A percentile compares a stretch with the other conserved stretches of the same genome.
Conservation (phyloP, 306 rosid genomes). For the Cicer pinnatifidum region DNA sequence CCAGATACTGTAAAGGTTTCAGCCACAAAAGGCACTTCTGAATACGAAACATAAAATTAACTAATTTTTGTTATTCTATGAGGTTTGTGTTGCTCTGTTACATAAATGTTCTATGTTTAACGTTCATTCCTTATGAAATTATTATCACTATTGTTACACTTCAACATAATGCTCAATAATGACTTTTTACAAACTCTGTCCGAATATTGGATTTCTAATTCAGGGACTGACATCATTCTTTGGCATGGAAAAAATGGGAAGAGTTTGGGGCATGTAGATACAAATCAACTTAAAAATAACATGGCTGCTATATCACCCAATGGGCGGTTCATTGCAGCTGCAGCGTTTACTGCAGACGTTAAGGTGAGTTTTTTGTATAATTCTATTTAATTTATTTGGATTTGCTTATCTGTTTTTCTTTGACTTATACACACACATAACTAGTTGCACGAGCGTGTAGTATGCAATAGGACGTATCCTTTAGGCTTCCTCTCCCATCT, state of each 20-base stretch:
- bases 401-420: not conserved
- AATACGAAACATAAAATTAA: constrained; percentile 16
- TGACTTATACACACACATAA: not conserved
- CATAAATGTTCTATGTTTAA: constrained; percentile 20
- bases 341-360: constrained; percentile 99
- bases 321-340: constrained; percentile 99
- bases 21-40: constrained; percentile 3
- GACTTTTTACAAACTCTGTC: constrained; percentile 32
- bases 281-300: constrained; percentile 91
- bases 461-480: constrained; percentile 6
- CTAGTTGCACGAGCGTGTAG: not conserved
- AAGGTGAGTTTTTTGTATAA: constrained; percentile 57
- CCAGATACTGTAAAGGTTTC: constrained; percentile 20
- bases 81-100: constrained; percentile 16
- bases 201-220: constrained; percentile 45
- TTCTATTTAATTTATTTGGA: constrained; percentile 16
- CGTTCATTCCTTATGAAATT: constrained; percentile 23
- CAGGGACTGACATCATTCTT: constrained; percentile 89
- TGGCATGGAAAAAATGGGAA: constrained; percentile 99
- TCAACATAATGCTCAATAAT: constrained; percentile 23
- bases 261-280: constrained; percentile 83
- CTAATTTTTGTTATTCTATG: not conserved
- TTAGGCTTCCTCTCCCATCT: constrained; percentile 17
- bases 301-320: constrained; percentile 95
- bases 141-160: not conserved